Conservation (phyloP, 345 rosid genomes). For the Acer yangbiense region DNA sequence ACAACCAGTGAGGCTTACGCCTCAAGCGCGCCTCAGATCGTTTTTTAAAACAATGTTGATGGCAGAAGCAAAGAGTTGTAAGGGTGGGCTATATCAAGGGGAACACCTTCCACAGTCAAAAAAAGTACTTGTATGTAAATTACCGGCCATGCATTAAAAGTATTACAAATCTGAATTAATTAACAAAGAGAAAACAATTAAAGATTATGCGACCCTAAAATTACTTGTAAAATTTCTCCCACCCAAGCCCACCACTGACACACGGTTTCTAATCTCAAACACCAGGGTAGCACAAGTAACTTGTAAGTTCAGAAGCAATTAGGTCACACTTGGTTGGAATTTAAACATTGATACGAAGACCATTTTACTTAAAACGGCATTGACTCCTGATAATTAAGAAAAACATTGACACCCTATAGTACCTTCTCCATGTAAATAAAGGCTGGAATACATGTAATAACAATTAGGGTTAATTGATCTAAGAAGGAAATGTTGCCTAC, state of each 20-base stretch:
- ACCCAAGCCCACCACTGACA: no score
- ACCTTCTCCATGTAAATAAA: no score
- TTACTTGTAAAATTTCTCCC: neutral
- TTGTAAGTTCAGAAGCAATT: neutral
- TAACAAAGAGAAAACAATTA: neutral
- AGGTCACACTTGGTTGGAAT: neutral
- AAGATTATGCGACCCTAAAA: neutral
- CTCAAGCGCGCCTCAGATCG: no score
- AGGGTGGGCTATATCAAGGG: neutral
- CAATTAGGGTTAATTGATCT: neutral
- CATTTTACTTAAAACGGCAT: neutral
- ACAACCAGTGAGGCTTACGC: no score
- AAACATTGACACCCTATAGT: neutral
- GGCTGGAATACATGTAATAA: neutral
- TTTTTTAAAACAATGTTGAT: neutral
- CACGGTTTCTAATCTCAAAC: neutral
- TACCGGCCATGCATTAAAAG: neutral
- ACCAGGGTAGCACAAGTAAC: neutral
- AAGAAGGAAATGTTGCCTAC: neutral
- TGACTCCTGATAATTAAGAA: neutral
- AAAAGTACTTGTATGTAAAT: neutral
- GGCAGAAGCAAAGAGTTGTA: neutral
- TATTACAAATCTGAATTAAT: neutral
- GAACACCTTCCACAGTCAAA: neutral
- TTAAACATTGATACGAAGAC: neutral